phyloP scores from a whole-genome alignment of 2,329 filamentous ascomycete species.

The Biscogniauxia mediterranea region DNA sequence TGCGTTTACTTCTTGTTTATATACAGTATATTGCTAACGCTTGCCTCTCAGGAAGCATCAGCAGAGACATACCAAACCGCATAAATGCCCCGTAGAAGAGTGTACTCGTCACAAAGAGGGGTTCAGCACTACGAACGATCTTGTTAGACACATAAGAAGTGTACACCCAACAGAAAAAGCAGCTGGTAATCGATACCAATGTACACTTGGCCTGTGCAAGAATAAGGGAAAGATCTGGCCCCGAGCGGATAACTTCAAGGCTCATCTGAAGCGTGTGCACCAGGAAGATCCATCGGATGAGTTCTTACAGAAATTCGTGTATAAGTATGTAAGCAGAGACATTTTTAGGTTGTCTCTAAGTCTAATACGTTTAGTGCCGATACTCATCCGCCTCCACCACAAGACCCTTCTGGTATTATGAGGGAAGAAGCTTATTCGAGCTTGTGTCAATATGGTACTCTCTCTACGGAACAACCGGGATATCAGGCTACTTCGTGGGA shows the following conservation, averaged over 20 bases:
- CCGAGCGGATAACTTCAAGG: constrained; percentile 81
- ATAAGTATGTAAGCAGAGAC: constrained; percentile 25
- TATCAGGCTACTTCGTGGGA: constrained; percentile 9
- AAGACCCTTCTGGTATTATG: neutral
- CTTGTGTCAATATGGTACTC: constrained; percentile 8
- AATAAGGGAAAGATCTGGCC: constrained; percentile 71
- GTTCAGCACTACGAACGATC: constrained; percentile 79
- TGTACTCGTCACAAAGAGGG: constrained; percentile 62
- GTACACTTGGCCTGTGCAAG: constrained; percentile 54
- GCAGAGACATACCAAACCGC: constrained; percentile 67
- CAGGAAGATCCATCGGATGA: constrained; percentile 35
- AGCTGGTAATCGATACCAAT: constrained; percentile 56
- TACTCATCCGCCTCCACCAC: neutral
- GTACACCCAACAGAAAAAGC: constrained; percentile 57
- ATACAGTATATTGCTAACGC: constrained; percentile 18
- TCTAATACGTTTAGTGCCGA: constrained; percentile 16
- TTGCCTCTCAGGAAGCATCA: constrained; percentile 64
- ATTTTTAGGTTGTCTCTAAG: neutral
- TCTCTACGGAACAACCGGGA: constrained; percentile 8
- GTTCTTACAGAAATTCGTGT: constrained; percentile 37
- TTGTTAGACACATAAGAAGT: constrained; percentile 73
- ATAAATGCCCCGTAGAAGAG: constrained; percentile 54
- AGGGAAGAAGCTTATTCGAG: constrained; percentile 3
- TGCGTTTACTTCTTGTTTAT: neutral
- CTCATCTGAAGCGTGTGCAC: constrained; percentile 73